Conservation (phyloP, 257 asterid genomes). For the Solanum ossicruentum region DNA sequence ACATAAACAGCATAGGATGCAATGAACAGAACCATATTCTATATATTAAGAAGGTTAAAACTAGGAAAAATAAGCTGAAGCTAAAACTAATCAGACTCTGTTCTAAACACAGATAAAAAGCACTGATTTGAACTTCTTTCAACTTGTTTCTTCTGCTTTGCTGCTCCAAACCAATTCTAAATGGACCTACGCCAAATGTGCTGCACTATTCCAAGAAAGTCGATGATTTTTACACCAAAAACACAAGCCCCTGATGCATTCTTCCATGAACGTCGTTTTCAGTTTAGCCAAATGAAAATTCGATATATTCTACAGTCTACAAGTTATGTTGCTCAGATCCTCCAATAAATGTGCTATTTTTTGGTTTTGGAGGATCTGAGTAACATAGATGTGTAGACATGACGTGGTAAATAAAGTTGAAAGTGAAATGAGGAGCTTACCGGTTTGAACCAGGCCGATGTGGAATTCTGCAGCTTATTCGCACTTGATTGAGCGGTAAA, state of each 20-base stretch:
- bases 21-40: neutral
- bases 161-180: neutral
- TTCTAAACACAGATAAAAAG: neutral
- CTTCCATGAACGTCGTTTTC: neutral
- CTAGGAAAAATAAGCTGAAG: neutral
- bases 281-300: neutral
- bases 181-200: neutral
- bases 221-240: neutral
- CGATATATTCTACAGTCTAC: neutral
- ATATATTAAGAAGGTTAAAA: neutral
- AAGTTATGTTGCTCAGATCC: neutral
- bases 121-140: neutral
- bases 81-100: neutral
- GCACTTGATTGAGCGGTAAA: constrained; percentile 19
- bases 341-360: neutral
- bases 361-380: neutral
- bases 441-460: neutral
- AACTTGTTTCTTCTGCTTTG: neutral
- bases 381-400: neutral
- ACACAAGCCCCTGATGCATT: neutral
- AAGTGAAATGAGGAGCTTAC: neutral
- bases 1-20: neutral
- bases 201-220: neutral
- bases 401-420: neutral
- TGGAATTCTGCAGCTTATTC: constrained; percentile 7